Percentiles rank a stretch among this genome's conserved stretches.
These are phyloP conservation scores for Coemansia sp. DNA, from an alignment of 192 early-diverging fungal genomes.

Conservation along the genomic window DNA sequence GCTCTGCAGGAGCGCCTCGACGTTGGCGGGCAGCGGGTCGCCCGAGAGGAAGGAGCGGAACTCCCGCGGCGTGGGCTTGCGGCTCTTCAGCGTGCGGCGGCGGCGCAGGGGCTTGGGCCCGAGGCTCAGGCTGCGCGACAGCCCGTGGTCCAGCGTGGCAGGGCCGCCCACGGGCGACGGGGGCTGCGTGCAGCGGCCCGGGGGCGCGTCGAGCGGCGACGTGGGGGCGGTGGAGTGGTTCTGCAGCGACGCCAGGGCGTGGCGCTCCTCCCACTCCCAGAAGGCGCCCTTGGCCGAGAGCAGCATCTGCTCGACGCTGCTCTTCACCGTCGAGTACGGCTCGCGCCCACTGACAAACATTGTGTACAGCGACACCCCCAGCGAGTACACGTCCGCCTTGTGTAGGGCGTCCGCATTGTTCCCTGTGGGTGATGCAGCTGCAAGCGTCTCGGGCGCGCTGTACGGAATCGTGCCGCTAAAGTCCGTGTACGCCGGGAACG, in stretches of 20 bases:
- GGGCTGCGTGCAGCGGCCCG: slow-evolving; percentile 17
- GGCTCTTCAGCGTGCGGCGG: slow-evolving; percentile 41
- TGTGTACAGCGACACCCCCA: slow-evolving; percentile 60
- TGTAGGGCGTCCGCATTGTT: slow-evolving; percentile 26
- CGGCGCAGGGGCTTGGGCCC: slow-evolving; percentile 22
- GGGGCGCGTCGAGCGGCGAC: slow-evolving; percentile 12
- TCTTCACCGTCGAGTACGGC: slow-evolving; percentile 59
- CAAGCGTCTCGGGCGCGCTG: slow-evolving; percentile 59
- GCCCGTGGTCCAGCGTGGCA: background rate
- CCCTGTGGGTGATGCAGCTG: slow-evolving; percentile 7
- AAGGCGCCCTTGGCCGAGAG: slow-evolving; percentile 62
- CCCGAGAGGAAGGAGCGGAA: slow-evolving; percentile 46
- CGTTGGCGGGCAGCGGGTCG: slow-evolving; percentile 32
- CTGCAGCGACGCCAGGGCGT: slow-evolving; percentile 31
- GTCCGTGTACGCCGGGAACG: slow-evolving; percentile 43
- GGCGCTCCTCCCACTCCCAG: slow-evolving; percentile 61
- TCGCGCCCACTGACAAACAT: slow-evolving; percentile 59
- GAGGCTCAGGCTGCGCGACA: slow-evolving; percentile 33
- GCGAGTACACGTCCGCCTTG: slow-evolving; percentile 57
- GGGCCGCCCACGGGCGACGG: slow-evolving; percentile 19
- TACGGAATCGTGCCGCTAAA: slow-evolving; percentile 59
- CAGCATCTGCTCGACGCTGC: slow-evolving; percentile 62
- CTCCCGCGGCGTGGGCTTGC: slow-evolving; percentile 32
- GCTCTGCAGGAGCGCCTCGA: slow-evolving; percentile 38
- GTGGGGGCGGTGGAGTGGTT: slow-evolving; percentile 3